Evolutionary conservation across 208 protist genomes (phyloP), one percentile per base, ranked within the genome.

Genomic region (Vickermania ingenoplastis): DNA sequence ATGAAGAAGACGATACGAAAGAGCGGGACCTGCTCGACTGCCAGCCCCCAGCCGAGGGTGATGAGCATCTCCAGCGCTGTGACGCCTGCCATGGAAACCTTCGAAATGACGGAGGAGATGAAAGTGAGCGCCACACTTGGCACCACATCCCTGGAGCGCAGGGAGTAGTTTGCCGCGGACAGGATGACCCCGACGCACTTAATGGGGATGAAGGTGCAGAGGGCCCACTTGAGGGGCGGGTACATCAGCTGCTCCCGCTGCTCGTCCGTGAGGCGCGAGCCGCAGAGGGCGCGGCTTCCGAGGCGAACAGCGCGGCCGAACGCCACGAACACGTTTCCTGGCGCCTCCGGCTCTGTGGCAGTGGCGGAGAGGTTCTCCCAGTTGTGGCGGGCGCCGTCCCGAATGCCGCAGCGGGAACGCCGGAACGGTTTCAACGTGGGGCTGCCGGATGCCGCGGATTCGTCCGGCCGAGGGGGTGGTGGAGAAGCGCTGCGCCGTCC

Each of bases 41-140:
- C 79, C n/a, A 79, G 65, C 0, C 82, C 82, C 77, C 75, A 89
- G 0, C 78, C 82, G 57, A 89, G 55, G 7, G 63, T 64, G 4
- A 86, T 58, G 31, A 86, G 61, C 76, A 86, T 60, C 56, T 79
- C 72, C 55, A 68, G 30, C 55, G 71, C 67, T 41, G 77, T 81
- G 21, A 71, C 26, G n/a, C 72, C 59, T 3, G 71, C 59, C 24
- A 53, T 45, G 2, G 64, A 50, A 11, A 56, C 50, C 3, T 80
- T 67, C 2, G 21, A 14, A 1, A 89, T 31, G 4, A 80, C 59
- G 31, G 71, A 1, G 22, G 67, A 67, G 0, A 70, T 59, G 3
- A 76, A 24, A 3, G 48, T 36, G 5, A 81, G 55, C 11, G 58
- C 52, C 31, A 21, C 31, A 41, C 29, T 54, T 27, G 50, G 31